These are phyloP conservation scores for Spinacia oleracea DNA, from an alignment of 179 eudicot species.

Conservation along the genomic window DNA sequence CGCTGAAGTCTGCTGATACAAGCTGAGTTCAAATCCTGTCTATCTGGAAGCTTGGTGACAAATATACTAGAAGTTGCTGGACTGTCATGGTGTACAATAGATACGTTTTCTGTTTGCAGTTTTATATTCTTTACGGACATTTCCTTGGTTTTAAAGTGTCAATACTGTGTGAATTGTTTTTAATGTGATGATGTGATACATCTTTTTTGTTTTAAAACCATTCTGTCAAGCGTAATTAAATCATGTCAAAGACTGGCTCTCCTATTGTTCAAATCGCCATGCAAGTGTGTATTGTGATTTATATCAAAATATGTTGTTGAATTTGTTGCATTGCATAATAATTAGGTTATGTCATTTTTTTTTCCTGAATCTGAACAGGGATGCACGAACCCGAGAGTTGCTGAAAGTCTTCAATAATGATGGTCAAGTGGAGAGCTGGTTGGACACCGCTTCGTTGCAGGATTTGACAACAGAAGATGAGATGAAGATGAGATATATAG, in stretches of 20 bases:
- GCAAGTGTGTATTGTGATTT: not conserved
- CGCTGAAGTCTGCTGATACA: not conserved
- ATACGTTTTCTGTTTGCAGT: not conserved
- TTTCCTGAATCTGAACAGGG: conserved; percentile 49
- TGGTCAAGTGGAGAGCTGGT: conserved; percentile 75
- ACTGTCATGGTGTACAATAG: not conserved
- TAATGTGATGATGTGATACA: not conserved
- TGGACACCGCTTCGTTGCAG: conserved; percentile 42
- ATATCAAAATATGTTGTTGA: not conserved
- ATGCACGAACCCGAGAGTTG: conserved; percentile 82
- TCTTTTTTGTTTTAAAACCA: not conserved
- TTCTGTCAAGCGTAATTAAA: not conserved
- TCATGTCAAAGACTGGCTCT: not conserved
- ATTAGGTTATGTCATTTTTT: conserved; percentile 14
- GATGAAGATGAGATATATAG: conserved; percentile 54
- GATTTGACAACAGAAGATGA: conserved; percentile 70
- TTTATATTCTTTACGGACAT: not conserved
- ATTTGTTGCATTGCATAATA: not conserved
- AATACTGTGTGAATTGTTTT: not conserved
- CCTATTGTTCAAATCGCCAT: not conserved
- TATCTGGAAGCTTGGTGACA: not conserved
- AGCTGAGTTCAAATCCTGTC: not conserved
- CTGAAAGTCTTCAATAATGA: conserved; percentile 79
- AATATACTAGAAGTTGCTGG: not conserved
- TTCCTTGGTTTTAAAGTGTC: not conserved